phyloP scores from a whole-genome alignment of 345 rosid genomes.

The Pugionium cornutum region DNA sequence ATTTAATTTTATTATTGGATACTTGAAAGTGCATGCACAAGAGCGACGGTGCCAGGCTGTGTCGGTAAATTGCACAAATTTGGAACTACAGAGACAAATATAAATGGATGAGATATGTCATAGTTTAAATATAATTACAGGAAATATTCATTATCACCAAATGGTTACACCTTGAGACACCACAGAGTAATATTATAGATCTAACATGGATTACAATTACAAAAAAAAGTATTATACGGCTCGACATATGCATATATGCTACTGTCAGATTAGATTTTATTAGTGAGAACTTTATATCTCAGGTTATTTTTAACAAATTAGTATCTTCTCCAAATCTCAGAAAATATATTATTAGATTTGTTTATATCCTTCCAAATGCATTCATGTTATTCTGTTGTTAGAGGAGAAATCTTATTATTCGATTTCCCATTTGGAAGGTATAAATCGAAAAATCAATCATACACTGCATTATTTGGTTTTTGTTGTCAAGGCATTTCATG shows the following conservation, averaged over 20 bases:
- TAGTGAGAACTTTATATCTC: constrained; percentile 4
- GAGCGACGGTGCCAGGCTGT: constrained; percentile 42
- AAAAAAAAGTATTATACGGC: no score
- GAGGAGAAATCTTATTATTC: constrained; percentile 30
- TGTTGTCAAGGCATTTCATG: constrained; percentile 7
- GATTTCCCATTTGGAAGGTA: constrained; percentile 22
- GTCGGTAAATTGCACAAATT: constrained; percentile 22
- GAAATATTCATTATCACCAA: no score
- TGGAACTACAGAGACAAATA: constrained; percentile 9
- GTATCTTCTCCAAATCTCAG: constrained; percentile 6
- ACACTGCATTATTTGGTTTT: constrained; percentile 1
- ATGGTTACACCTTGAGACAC: no score
- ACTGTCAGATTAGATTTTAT: constrained; percentile 18
- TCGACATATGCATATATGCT: constrained; percentile 1
- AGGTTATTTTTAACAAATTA: constrained; percentile 29
- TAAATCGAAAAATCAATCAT: constrained; percentile 23
- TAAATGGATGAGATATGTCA: neutral
- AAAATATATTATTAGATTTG: neutral
- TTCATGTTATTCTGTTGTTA: constrained; percentile 20
- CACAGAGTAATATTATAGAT: no score
- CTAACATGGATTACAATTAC: no score
- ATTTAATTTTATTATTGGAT: neutral
- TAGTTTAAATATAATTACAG: neutral
- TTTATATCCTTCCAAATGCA: constrained; percentile 18
- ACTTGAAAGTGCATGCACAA: constrained; percentile 34